phyloP scores from a whole-genome alignment of 345 rosid genomes.

The Physaria fendleri region DNA sequence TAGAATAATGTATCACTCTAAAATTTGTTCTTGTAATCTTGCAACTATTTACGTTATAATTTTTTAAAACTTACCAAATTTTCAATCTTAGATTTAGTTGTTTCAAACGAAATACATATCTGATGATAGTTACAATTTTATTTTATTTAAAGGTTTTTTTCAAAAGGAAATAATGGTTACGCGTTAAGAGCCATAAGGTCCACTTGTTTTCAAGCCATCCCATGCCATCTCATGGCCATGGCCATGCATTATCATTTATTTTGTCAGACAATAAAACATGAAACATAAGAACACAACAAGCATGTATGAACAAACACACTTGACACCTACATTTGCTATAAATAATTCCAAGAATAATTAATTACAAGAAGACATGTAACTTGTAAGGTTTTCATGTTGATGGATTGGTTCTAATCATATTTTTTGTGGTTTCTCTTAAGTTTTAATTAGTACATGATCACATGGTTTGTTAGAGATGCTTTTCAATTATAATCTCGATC shows the following conservation, averaged over 20 bases:
- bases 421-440: slow-evolving; percentile 11
- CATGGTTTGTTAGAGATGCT: slow-evolving; percentile 32
- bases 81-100: background rate
- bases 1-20: too few species aligned
- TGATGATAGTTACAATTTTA: background rate
- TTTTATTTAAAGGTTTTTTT: background rate
- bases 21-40: too few species aligned
- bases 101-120: background rate
- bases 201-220: slow-evolving; percentile 12
- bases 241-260: slow-evolving; percentile 31
- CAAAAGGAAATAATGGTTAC: background rate
- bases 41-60: background rate
- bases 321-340: slow-evolving; percentile 28
- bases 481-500: slow-evolving; percentile 29
- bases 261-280: slow-evolving; percentile 30
- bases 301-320: slow-evolving; percentile 23
- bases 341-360: slow-evolving; percentile 14
- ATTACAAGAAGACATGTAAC: slow-evolving; percentile 16
- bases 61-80: background rate
- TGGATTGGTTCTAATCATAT: slow-evolving; percentile 26
- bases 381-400: slow-evolving; percentile 22
- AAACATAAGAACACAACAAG: slow-evolving; percentile 21
- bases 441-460: slow-evolving; percentile 21
- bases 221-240: too few species aligned
- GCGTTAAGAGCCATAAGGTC: slow-evolving; percentile 22